These are phyloP conservation scores for Talaromyces sp. DNA, from an alignment of 2,329 filamentous ascomycete genomes.

Conservation along the genomic window DNA sequence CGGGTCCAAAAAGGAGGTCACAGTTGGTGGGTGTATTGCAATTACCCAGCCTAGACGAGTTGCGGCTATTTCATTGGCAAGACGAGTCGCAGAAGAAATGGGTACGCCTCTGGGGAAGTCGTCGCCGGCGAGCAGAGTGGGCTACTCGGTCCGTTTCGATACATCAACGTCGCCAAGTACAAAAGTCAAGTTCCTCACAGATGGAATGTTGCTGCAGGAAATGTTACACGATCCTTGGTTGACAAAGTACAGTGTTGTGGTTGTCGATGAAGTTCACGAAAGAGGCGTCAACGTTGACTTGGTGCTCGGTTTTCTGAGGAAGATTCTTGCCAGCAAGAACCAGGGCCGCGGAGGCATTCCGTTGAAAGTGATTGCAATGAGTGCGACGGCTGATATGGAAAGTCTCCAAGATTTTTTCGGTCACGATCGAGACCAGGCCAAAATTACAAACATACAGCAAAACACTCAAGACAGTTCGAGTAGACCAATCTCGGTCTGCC, in stretches of 20 bases:
- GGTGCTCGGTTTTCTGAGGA: conserved; percentile 79
- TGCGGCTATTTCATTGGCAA: conserved; percentile 83
- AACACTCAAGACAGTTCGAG: conserved; percentile 9
- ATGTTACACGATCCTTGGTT: conserved; percentile 79
- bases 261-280: conserved; percentile 97
- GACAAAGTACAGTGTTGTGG: conserved; percentile 76
- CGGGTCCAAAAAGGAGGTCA: conserved; percentile 35
- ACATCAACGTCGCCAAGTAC: conserved; percentile 76
- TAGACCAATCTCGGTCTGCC: conserved; percentile 49
- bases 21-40: conserved; percentile 74
- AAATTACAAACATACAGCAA: not conserved
- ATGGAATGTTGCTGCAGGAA: conserved; percentile 94
- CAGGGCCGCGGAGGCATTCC: conserved; percentile 64
- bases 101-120: conserved; percentile 56
- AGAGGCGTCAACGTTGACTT: conserved; percentile 91
- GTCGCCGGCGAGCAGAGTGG: conserved; percentile 61
- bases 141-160: conserved; percentile 94
- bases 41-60: conserved; percentile 93
- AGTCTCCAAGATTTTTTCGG: conserved; percentile 70
- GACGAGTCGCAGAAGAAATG: conserved; percentile 81
- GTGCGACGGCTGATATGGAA: conserved; percentile 86
- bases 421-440: conserved; percentile 18
- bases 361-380: conserved; percentile 92
- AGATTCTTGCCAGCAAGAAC: conserved; percentile 56
- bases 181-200: conserved; percentile 87